phyloP scores from a whole-genome alignment of 2,329 filamentous ascomycete genomes.

The Xylariaceae sp. region DNA sequence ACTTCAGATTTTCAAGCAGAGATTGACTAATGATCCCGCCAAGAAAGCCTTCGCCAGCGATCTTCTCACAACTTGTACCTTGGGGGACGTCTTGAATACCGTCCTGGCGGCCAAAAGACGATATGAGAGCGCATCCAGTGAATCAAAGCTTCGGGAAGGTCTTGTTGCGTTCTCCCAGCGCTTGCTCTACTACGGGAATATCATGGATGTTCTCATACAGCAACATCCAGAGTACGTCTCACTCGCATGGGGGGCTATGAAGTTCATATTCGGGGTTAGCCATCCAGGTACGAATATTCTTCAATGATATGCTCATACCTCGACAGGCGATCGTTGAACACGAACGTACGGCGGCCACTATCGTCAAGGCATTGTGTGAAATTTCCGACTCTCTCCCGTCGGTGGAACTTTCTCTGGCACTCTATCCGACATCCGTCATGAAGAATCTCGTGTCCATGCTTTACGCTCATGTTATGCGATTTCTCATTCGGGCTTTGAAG shows the following conservation, averaged over 20 bases:
- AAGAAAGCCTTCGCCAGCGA: background rate
- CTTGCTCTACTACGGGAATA: background rate
- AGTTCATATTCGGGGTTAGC: conserved; percentile 8
- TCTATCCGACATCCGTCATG: conserved; percentile 7
- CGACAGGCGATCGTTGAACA: conserved; percentile 1
- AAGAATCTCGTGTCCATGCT: conserved; percentile 3
- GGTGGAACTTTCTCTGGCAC: conserved; percentile 3
- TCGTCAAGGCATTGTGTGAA: conserved; percentile 5
- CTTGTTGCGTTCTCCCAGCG: background rate
- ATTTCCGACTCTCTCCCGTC: conserved; percentile 5
- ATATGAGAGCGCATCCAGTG: background rate
- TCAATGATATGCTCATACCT: background rate
- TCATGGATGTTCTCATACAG: conserved; percentile 12
- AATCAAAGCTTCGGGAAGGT: background rate
- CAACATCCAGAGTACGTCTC: conserved; percentile 14
- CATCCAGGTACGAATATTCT: too few relatives aligned
- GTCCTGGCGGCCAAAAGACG: conserved; percentile 1
- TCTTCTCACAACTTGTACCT: background rate
- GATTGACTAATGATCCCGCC: background rate
- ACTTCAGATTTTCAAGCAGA: conserved; percentile 4
- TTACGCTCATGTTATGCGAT: conserved; percentile 5
- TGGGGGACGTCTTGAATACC: conserved; percentile 3
- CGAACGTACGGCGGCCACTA: conserved; percentile 3
- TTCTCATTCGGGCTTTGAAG: conserved; percentile 2
- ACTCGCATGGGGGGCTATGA: conserved; percentile 8